Evolutionary conservation across 495 filamentous ascomycete species (phyloP).

Genomic region (Penicillium subrubescens): DNA sequence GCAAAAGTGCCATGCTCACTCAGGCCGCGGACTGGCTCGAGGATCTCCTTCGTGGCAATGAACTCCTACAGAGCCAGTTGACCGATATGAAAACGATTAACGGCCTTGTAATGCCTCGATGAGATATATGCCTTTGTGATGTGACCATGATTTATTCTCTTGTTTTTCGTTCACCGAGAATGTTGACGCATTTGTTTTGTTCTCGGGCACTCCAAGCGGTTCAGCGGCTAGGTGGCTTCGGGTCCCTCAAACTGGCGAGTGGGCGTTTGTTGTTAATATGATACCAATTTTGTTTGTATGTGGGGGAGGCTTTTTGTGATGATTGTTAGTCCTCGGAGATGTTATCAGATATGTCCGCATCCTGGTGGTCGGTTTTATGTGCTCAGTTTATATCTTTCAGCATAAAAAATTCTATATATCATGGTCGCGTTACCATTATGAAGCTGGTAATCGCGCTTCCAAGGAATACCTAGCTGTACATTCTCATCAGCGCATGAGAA

Average conservation of each 20-base stretch:
- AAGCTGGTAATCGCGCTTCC: background rate
- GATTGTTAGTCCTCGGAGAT: background rate
- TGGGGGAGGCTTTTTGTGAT: background rate
- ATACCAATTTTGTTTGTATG: constrained; percentile 22
- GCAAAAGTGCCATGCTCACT: constrained; percentile 75
- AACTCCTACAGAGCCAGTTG: constrained; percentile 49
- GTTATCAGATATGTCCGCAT: background rate
- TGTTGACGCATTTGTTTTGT: background rate
- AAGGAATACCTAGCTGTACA: background rate
- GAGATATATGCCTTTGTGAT: constrained; percentile 19
- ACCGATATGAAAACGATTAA: constrained; percentile 45
- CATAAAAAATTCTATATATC: background rate
- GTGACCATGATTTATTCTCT: constrained; percentile 28
- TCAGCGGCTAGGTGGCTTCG: constrained; percentile 16
- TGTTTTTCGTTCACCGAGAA: constrained; percentile 6
- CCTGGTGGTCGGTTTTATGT: background rate
- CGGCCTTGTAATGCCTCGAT: constrained; percentile 48
- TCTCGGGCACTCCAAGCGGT: constrained; percentile 18
- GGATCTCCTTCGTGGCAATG: constrained; percentile 67
- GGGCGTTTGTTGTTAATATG: constrained; percentile 21
- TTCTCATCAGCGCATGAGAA: background rate
- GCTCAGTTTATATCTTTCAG: background rate
- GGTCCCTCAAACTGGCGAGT: constrained; percentile 7
- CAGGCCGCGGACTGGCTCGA: constrained; percentile 76
- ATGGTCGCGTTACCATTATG: background rate